A percentile compares a stretch with the other conserved stretches of the same genome.
Evolutionary conservation across 805 yeast genomes (phyloP).

Genomic region (Wickerhamomyces subpelliculosus): DNA sequence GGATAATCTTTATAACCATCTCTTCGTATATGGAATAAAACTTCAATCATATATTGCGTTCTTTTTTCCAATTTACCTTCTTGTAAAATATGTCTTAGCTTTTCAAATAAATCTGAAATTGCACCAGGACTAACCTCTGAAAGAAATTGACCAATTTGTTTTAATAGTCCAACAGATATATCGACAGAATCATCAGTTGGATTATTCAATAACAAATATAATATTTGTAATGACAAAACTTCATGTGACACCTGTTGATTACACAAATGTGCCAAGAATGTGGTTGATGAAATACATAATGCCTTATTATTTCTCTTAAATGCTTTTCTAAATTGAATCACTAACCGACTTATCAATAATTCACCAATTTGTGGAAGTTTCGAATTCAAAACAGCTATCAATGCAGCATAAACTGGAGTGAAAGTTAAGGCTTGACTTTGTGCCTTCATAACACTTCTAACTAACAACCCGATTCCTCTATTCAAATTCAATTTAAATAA

Average conservation of each 20-base stretch:
- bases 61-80: slow-evolving; percentile 40
- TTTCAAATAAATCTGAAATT: slow-evolving; percentile 45
- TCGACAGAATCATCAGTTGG: slow-evolving; percentile 52
- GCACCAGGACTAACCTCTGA: slow-evolving; percentile 36
- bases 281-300: slow-evolving; percentile 34
- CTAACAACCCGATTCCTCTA: slow-evolving; percentile 55
- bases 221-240: slow-evolving; percentile 43
- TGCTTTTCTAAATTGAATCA: slow-evolving; percentile 51
- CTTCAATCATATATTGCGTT: slow-evolving; percentile 41
- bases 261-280: slow-evolving; percentile 55
- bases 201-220: slow-evolving; percentile 38
- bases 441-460: slow-evolving; percentile 48
- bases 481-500: slow-evolving; percentile 52
- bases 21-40: slow-evolving; percentile 43
- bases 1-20: slow-evolving; percentile 34
- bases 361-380: slow-evolving; percentile 66
- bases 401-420: slow-evolving; percentile 48
- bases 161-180: slow-evolving; percentile 43
- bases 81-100: slow-evolving; percentile 53
- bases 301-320: slow-evolving; percentile 40
- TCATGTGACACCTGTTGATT: slow-evolving; percentile 58
- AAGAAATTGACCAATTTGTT: slow-evolving; percentile 46
- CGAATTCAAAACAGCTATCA: slow-evolving; percentile 55
- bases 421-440: slow-evolving; percentile 35
- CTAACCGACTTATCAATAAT: slow-evolving; percentile 42